Conservation (phyloP, 2,329 filamentous ascomycete species). For the Colletotrichum cuscutae region DNA sequence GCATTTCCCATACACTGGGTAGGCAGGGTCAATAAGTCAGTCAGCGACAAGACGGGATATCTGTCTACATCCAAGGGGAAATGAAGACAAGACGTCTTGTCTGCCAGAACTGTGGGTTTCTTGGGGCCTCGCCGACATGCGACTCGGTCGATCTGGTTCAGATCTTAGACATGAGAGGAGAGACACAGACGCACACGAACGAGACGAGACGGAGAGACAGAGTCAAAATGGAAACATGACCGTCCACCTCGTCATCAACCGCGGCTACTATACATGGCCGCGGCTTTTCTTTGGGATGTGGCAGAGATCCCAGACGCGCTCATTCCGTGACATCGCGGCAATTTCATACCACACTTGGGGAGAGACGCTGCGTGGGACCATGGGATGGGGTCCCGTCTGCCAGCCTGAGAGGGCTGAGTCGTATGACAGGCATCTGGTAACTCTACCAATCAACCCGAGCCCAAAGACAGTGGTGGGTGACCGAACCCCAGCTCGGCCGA, state of each 20-base stretch:
- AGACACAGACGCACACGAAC: slow-evolving; percentile 13
- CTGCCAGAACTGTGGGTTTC: slow-evolving; percentile 10
- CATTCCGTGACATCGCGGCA: slow-evolving; percentile 34
- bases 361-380: slow-evolving; percentile 31
- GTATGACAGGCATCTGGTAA: slow-evolving; percentile 32
- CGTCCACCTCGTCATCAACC: slow-evolving; percentile 6
- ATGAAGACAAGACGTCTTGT: slow-evolving; percentile 17
- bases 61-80: background rate
- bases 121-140: slow-evolving; percentile 32
- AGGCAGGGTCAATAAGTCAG: slow-evolving; percentile 13
- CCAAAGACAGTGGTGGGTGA: slow-evolving; percentile 28
- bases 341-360: slow-evolving; percentile 20
- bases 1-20: slow-evolving; percentile 1
- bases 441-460: slow-evolving; percentile 33
- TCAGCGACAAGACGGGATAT: slow-evolving; percentile 6
- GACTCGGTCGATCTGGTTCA: slow-evolving; percentile 30
- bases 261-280: slow-evolving; percentile 31
- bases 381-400: slow-evolving; percentile 18
- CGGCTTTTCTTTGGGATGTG: slow-evolving; percentile 22
- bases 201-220: slow-evolving; percentile 10
- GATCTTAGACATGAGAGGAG: slow-evolving; percentile 34
- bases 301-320: slow-evolving; percentile 31
- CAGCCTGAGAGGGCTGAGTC: slow-evolving; percentile 36
- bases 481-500: slow-evolving; percentile 33
- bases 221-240: slow-evolving; percentile 27